Base-by-base conservation (phyloP, 1,284 basidiomycete genomes). In the Bondarzewia mesenterica region DNA sequence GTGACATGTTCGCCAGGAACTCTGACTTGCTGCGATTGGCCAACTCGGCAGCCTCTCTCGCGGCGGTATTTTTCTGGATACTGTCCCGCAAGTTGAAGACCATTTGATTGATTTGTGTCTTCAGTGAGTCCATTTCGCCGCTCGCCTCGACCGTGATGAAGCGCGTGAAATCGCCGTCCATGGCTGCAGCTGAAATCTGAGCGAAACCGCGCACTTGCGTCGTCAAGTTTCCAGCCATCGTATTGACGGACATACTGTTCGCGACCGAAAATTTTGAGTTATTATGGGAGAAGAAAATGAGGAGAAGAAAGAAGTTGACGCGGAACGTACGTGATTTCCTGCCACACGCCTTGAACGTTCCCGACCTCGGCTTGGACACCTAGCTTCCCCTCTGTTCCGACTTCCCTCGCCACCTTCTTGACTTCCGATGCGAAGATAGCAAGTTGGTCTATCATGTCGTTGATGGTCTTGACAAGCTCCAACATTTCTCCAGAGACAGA, bases 41-140 rank as follows among this genome's bases (percentile, higher is more conserved):
- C 62, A 96, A 68, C 71, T 99, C 96, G 48, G 96, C 96, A 0
- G 95, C 93, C 66, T 98, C 95, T 66, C 95, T 82, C 6, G 96
- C 96, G 27, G 91, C 91, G 2, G 94, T 99, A 64, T 99, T 99
- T 82, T 95, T 97, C 77, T 99, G 96, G 53, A 99, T 96, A 57
- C 83, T 86, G 66, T 99, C 95, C 45, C 96, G 80, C 65, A 99
- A 78, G 64, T 95, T 95, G 74, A 93, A 97, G 52, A 99, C 93
- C 95, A 98, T 98, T 68, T 96, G 92, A 63, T 96, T 95, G 73
- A 96, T 96, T 72, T 98, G 96, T 5, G 93, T 98, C 78, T 99
- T 99, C 70, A 99, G 79, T 52, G 90, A 94, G 70, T 99, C 95
- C 96, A 99, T 98, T 69, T 99, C 96, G 49, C 96, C 96, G 50